phyloP scores from a whole-genome alignment of 345 rosid species.

The Acer campestre region DNA sequence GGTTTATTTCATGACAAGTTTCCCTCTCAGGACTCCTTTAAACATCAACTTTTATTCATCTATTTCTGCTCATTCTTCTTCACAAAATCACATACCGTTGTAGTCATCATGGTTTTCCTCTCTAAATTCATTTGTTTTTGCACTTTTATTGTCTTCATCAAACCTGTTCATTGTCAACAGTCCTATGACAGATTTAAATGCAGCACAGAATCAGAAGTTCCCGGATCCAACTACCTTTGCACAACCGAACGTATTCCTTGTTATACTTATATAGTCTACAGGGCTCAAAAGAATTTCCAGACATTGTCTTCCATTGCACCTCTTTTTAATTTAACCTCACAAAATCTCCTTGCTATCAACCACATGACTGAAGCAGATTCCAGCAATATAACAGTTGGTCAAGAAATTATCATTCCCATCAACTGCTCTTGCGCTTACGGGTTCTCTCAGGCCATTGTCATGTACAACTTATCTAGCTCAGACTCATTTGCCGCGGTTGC shows the following conservation, averaged over 20 bases:
- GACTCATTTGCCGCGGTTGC: conserved; percentile 28
- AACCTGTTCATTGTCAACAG: conserved; percentile 24
- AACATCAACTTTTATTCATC: not conserved
- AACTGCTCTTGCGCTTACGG: conserved; percentile 22
- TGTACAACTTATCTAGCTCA: conserved; percentile 20
- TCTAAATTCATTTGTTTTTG: conserved; percentile 21
- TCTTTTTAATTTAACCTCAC: conserved; percentile 26
- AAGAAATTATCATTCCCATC: conserved; percentile 37
- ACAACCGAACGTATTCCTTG: conserved; percentile 9
- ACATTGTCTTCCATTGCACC: conserved; percentile 29
- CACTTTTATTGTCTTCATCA: conserved; percentile 19
- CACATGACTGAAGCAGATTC: conserved; percentile 26
- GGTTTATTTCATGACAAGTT: conserved; percentile 14
- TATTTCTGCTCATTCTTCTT: conserved; percentile 1
- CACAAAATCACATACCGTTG: not conserved
- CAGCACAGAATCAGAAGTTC: conserved; percentile 20
- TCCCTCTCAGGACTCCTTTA: too few species aligned
- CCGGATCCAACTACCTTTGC: conserved; percentile 29
- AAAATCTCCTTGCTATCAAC: conserved; percentile 25
- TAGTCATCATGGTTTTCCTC: conserved; percentile 20
- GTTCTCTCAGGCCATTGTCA: conserved; percentile 25
- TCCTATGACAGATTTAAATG: conserved; percentile 29
- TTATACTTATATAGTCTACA: conserved; percentile 27
- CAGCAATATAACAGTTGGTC: conserved; percentile 20
- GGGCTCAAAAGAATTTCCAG: conserved; percentile 32